A percentile compares a stretch with the other conserved stretches of the same genome.
Conservation (phyloP, 192 early-diverging fungal genomes). For the Podila epicladia region DNA sequence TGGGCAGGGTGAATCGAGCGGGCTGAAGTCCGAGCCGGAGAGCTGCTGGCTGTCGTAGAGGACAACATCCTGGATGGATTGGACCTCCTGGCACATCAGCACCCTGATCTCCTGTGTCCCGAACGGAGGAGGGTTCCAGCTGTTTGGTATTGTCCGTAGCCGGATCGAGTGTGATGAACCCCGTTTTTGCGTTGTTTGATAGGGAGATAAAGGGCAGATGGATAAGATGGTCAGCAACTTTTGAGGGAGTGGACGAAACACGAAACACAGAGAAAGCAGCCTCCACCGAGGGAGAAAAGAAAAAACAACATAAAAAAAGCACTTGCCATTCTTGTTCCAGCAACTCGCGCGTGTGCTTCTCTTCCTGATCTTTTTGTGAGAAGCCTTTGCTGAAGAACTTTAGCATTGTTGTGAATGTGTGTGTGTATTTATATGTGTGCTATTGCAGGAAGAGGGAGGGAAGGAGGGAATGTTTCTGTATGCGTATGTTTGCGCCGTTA, state of each 20-base stretch:
- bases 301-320: background rate
- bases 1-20: constrained; percentile 22
- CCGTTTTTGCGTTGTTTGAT: background rate
- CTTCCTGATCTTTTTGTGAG: constrained; percentile 43
- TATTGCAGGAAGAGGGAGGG: background rate
- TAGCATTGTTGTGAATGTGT: constrained; percentile 20
- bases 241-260: background rate
- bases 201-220: background rate
- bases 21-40: constrained; percentile 28
- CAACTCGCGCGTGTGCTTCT: constrained; percentile 43
- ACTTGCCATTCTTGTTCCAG: constrained; percentile 51
- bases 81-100: constrained; percentile 61
- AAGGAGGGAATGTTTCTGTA: background rate
- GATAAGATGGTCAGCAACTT: background rate
- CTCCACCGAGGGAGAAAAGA: background rate
- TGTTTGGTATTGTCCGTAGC: constrained; percentile 8
- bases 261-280: background rate
- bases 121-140: constrained; percentile 54
- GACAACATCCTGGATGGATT: constrained; percentile 54
- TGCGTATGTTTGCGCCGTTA: background rate
- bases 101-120: constrained; percentile 56
- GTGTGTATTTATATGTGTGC: background rate
- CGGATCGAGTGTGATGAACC: background rate
- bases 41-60: constrained; percentile 57
- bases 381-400: constrained; percentile 45